Evolutionary conservation across 805 yeast species (phyloP).

Genomic region (Starmerella tilneyi): DNA sequence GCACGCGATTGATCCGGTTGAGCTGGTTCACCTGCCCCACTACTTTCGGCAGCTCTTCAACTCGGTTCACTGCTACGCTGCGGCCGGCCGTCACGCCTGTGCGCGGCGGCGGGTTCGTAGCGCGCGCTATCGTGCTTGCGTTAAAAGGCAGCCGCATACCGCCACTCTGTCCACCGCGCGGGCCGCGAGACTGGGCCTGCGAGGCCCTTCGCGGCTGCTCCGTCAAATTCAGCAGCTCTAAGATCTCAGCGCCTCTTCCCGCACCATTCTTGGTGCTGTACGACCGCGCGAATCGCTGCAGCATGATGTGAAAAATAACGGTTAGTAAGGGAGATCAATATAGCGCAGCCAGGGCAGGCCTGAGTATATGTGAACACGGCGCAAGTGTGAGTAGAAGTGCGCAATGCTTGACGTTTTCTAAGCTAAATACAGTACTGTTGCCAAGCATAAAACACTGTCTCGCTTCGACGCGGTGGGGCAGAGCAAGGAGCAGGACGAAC

Average conservation of each 20-base stretch:
- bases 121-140: conserved; percentile 7
- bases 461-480: too few species aligned
- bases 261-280: conserved; percentile 6
- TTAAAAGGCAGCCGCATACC: conserved; percentile 4
- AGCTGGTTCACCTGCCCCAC: conserved; percentile 25
- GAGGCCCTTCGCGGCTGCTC: conserved; percentile 5
- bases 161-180: conserved; percentile 5
- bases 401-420: too few species aligned
- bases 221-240: conserved; percentile 5
- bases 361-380: not conserved
- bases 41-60: conserved; percentile 23
- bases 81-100: conserved; percentile 32
- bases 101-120: conserved; percentile 25
- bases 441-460: too few species aligned
- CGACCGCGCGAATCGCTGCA: conserved; percentile 7
- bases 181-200: conserved; percentile 4
- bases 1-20: conserved; percentile 28
- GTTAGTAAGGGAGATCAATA: too few species aligned
- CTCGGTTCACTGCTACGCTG: conserved; percentile 25
- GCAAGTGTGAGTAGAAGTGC: too few species aligned
- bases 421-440: too few species aligned
- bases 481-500: too few species aligned
- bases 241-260: conserved; percentile 5
- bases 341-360: too few species aligned
- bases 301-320: conserved; percentile 2